Conservation (phyloP, 805 yeast species). For the Spathaspora gorwiae region DNA sequence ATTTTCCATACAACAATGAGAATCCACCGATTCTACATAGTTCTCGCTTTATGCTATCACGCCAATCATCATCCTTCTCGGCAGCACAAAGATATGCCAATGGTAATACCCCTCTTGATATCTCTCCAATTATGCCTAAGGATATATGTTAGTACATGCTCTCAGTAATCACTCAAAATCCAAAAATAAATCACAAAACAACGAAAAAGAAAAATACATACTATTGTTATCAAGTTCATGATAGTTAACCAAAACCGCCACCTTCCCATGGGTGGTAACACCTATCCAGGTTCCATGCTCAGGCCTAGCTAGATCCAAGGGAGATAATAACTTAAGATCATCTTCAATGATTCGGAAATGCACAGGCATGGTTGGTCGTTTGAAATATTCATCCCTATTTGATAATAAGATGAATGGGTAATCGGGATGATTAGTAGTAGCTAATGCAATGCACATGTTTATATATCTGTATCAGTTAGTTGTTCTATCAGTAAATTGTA, state of each 20-base stretch:
- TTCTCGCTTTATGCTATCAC: slow-evolving; percentile 19
- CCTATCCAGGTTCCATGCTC: slow-evolving; percentile 95
- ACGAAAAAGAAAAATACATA: slow-evolving; percentile 9
- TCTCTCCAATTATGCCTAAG: slow-evolving; percentile 22
- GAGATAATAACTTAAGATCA: slow-evolving; percentile 49
- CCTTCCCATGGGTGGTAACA: slow-evolving; percentile 47
- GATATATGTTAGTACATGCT: background rate
- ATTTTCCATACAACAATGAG: slow-evolving; percentile 52
- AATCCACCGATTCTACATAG: slow-evolving; percentile 54
- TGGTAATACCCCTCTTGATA: slow-evolving; percentile 54
- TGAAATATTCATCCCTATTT: slow-evolving; percentile 82
- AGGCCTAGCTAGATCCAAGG: slow-evolving; percentile 65
- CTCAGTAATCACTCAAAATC: background rate
- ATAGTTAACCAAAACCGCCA: slow-evolving; percentile 75
- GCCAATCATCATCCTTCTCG: slow-evolving; percentile 44
- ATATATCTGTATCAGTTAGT: background rate
- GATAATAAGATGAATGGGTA: slow-evolving; percentile 74
- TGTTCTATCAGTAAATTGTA: no score
- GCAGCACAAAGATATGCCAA: slow-evolving; percentile 37
- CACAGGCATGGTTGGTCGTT: slow-evolving; percentile 66
- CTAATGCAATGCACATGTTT: slow-evolving; percentile 73
- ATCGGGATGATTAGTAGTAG: slow-evolving; percentile 64
- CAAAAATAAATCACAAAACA: background rate
- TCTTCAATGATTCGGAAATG: slow-evolving; percentile 24
- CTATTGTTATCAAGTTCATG: slow-evolving; percentile 40